phyloP scores from a whole-genome alignment of 352 stramenopile genomes.

The Achlya hypogyna region DNA sequence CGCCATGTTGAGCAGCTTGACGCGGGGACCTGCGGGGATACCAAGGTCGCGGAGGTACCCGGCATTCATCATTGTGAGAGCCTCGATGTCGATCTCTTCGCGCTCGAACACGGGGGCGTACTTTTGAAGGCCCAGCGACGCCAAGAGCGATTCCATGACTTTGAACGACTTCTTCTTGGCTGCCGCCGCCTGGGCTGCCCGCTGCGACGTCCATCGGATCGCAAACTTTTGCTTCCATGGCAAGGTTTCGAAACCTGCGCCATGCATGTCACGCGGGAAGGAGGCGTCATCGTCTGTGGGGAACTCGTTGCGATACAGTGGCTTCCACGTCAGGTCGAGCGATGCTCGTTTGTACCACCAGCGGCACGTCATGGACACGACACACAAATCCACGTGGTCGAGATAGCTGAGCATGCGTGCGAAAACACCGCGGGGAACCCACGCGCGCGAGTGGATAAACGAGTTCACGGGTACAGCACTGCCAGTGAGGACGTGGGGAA shows the following conservation, averaged over 20 bases:
- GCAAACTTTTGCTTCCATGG: slow-evolving; percentile 81
- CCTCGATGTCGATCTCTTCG: slow-evolving; percentile 86
- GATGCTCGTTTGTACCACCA: slow-evolving; percentile 82
- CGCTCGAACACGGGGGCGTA: slow-evolving; percentile 78
- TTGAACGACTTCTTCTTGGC: slow-evolving; percentile 86
- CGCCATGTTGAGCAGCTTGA: slow-evolving; percentile 78
- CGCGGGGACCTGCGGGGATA: slow-evolving; percentile 73
- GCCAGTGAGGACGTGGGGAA: slow-evolving; percentile 71
- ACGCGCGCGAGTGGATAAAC: slow-evolving; percentile 81
- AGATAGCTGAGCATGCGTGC: slow-evolving; percentile 81
- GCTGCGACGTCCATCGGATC: slow-evolving; percentile 70
- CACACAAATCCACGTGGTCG: slow-evolving; percentile 76
- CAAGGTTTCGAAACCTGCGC: slow-evolving; percentile 76
- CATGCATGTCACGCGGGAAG: slow-evolving; percentile 80
- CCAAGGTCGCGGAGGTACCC: slow-evolving; percentile 72
- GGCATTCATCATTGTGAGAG: slow-evolving; percentile 79
- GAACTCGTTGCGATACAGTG: slow-evolving; percentile 77
- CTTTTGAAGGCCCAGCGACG: slow-evolving; percentile 71
- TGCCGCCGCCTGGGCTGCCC: slow-evolving; percentile 62
- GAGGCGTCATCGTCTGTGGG: slow-evolving; percentile 72
- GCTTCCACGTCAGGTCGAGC: slow-evolving; percentile 77
- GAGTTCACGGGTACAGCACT: slow-evolving; percentile 68
- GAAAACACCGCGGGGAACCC: slow-evolving; percentile 77
- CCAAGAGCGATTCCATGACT: slow-evolving; percentile 72
- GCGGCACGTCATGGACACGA: slow-evolving; percentile 77